Conservation (phyloP, 2,329 filamentous ascomycete genomes). For the Daldinia sp. region DNA sequence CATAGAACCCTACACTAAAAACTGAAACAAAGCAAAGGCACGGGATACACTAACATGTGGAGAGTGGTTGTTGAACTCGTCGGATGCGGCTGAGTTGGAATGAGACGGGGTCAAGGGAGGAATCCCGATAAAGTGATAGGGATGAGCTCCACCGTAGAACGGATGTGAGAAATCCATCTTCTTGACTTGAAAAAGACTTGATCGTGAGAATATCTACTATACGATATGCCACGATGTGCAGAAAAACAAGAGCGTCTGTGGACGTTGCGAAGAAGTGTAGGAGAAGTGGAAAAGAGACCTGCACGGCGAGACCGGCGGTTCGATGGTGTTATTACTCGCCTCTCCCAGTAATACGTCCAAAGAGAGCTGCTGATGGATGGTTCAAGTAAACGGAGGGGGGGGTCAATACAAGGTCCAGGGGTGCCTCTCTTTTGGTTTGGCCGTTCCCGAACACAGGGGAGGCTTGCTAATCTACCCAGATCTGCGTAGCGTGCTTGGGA, state of each 20-base stretch:
- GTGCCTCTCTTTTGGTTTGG: conserved; percentile 25
- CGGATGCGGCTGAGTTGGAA: conserved; percentile 62
- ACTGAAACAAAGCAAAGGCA: conserved; percentile 31
- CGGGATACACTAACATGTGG: conserved; percentile 58
- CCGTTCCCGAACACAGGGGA: conserved; percentile 27
- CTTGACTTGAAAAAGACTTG: conserved; percentile 15
- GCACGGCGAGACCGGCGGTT: conserved; percentile 34
- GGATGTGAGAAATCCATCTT: conserved; percentile 64
- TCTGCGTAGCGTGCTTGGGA: conserved; percentile 26
- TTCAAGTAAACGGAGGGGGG: conserved; percentile 36
- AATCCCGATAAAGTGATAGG: conserved; percentile 64
- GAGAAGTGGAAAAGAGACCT: conserved; percentile 24
- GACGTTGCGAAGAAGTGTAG: conserved; percentile 14
- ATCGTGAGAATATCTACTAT: conserved; percentile 15
- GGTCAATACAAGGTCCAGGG: conserved; percentile 15
- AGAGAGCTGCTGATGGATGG: conserved; percentile 36
- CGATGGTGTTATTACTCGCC: conserved; percentile 32
- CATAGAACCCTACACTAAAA: conserved; percentile 12
- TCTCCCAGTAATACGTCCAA: conserved; percentile 23
- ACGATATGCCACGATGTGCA: not conserved
- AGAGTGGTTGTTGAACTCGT: conserved; percentile 63
- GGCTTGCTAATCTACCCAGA: conserved; percentile 13
- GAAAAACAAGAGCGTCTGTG: conserved; percentile 3
- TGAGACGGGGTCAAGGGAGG: conserved; percentile 63
- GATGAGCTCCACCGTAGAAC: conserved; percentile 58